These are phyloP conservation scores for Pythium apleroticum DNA, from an alignment of 352 stramenopile species.

Conservation along the genomic window DNA sequence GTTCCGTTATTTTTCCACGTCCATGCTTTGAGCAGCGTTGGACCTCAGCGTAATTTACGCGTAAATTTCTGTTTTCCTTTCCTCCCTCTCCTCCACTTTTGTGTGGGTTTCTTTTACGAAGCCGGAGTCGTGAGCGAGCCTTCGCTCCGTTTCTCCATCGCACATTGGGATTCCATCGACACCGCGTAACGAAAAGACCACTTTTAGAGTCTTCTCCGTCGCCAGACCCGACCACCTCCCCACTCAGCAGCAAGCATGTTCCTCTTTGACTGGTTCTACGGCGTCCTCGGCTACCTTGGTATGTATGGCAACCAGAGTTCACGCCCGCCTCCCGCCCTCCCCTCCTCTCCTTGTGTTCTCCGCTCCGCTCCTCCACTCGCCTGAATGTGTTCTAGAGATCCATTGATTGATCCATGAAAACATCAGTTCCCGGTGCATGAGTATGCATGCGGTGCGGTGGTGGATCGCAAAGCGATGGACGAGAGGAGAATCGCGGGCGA, in stretches of 20 bases:
- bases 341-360: neutral
- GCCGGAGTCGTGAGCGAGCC: neutral
- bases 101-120: slow-evolving; percentile 9
- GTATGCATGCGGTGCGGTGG: neutral
- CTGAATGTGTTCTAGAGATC: neutral
- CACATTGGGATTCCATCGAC: slow-evolving; percentile 24
- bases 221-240: slow-evolving; percentile 2
- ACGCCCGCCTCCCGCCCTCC: neutral
- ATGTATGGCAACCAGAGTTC: slow-evolving; percentile 25
- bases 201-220: slow-evolving; percentile 27
- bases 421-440: neutral
- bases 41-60: slow-evolving; percentile 17
- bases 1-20: slow-evolving; percentile 11
- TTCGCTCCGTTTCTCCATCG: slow-evolving; percentile 16
- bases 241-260: slow-evolving; percentile 70
- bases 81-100: slow-evolving; percentile 19
- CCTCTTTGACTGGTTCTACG: slow-evolving; percentile 96
- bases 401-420: neutral
- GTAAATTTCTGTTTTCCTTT: slow-evolving; percentile 21
- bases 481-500: too few relatives aligned
- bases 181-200: slow-evolving; percentile 20
- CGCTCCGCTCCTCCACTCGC: neutral
- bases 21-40: neutral
- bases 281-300: slow-evolving; percentile 92
- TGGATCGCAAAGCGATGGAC: neutral